Evolutionary conservation across 768 basidiomycete genomes (phyloP).

Genomic region (Russula griseocarnosa): DNA sequence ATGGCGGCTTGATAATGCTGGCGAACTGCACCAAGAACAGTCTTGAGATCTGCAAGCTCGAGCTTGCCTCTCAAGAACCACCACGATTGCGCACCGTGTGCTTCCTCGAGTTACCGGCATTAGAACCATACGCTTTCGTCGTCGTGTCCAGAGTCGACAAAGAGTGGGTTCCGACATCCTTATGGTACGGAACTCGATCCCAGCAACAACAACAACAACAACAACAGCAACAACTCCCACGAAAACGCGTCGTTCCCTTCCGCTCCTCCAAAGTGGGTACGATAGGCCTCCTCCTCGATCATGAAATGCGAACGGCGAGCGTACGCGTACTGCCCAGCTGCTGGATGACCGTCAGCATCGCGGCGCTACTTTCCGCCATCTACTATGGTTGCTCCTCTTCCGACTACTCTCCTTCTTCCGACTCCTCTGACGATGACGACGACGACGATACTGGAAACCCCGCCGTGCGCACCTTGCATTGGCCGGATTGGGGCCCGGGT

Average conservation of each 20-base stretch:
- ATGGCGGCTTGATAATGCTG: slow-evolving; percentile 7
- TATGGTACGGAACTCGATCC: neutral
- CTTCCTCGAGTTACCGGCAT: slow-evolving; percentile 7
- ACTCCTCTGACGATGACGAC: neutral
- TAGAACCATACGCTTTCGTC: neutral
- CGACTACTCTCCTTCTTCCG: neutral
- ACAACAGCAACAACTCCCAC: too few species aligned
- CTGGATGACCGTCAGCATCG: slow-evolving; percentile 18
- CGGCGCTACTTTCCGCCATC: neutral
- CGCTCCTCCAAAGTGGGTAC: slow-evolving; percentile 13
- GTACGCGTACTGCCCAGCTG: neutral
- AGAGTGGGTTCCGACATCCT: slow-evolving; percentile 14
- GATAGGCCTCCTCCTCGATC: neutral
- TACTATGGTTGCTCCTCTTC: neutral
- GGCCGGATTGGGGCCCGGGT: slow-evolving; percentile 18
- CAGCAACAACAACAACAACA: neutral
- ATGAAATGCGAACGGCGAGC: neutral
- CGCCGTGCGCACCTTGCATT: neutral
- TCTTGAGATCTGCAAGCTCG: slow-evolving; percentile 14
- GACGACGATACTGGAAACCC: neutral
- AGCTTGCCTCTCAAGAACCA: neutral
- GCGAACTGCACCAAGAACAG: slow-evolving; percentile 2
- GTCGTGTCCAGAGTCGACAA: neutral
- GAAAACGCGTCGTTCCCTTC: slow-evolving; percentile 13
- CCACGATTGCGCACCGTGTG: slow-evolving; percentile 3